Evolutionary conservation across 768 basidiomycete genomes (phyloP).

Genomic region (Calocybe gangraenosa): DNA sequence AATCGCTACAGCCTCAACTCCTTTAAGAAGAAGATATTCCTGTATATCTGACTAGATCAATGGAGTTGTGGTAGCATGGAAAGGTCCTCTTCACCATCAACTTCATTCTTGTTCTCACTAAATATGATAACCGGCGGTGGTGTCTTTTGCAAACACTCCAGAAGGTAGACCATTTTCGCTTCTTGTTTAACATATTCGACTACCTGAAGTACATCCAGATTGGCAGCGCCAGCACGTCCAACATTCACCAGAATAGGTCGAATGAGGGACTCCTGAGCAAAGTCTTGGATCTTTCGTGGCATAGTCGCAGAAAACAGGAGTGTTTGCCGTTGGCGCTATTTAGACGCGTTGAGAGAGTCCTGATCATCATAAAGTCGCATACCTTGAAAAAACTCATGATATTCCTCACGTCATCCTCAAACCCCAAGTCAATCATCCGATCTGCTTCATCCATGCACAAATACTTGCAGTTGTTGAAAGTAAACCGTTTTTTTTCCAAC

Average conservation of each 20-base stretch:
- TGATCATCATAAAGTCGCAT: slow-evolving; percentile 15
- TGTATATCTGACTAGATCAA: slow-evolving; percentile 77
- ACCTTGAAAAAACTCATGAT: slow-evolving; percentile 99
- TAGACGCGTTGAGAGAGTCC: slow-evolving; percentile 6
- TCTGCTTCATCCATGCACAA: slow-evolving; percentile 99
- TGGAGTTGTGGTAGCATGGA: not conserved
- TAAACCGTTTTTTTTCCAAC: slow-evolving; percentile 93
- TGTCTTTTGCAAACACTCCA: slow-evolving; percentile 98
- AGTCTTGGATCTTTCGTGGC: slow-evolving; percentile 98
- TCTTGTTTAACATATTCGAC: slow-evolving; percentile 99
- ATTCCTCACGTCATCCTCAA: slow-evolving; percentile 97
- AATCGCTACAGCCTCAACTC: slow-evolving; percentile 97
- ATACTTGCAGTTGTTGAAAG: slow-evolving; percentile 91
- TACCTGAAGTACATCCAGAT: slow-evolving; percentile 92
- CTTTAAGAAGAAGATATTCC: slow-evolving; percentile 94
- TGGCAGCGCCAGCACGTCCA: slow-evolving; percentile 96
- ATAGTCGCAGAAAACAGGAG: slow-evolving; percentile 98
- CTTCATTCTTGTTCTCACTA: slow-evolving; percentile 99
- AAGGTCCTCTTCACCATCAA: slow-evolving; percentile 68
- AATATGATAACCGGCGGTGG: slow-evolving; percentile 97
- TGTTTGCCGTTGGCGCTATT: slow-evolving; percentile 93
- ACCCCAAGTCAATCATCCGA: slow-evolving; percentile 98
- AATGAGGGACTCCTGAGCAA: slow-evolving; percentile 95
- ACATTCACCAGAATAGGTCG: slow-evolving; percentile 95
- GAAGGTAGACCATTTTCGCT: slow-evolving; percentile 98